Percentiles rank a stretch among this genome's conserved stretches.
Conservation (phyloP, 148 eudicot species). For the Linanthus parryae region DNA sequence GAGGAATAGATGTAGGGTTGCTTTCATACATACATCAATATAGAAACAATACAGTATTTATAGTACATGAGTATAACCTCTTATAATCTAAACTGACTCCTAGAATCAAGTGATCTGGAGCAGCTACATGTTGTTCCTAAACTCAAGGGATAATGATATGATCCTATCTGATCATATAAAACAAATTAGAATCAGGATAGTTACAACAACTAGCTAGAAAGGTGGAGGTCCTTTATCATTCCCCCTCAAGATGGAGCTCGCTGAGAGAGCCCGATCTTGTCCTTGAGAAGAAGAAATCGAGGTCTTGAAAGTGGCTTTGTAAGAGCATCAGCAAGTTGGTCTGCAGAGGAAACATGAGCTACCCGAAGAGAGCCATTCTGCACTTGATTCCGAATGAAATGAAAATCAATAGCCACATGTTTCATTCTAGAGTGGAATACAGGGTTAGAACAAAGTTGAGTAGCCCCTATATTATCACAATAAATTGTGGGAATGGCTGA, state of each 20-base stretch:
- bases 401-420: no score
- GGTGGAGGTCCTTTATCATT: neutral
- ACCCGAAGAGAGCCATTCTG: neutral
- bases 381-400: neutral
- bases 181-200: neutral
- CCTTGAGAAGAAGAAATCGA: neutral
- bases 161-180: no score
- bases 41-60: no score
- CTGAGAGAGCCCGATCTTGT: neutral
- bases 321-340: neutral
- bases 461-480: neutral
- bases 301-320: no score
- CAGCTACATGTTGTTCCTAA: no score
- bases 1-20: no score
- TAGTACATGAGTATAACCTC: no score
- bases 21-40: no score
- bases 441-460: neutral
- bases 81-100: neutral
- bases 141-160: no score
- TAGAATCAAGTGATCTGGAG: neutral
- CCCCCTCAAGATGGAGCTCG: neutral
- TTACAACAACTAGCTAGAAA: neutral
- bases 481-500: neutral
- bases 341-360: no score
- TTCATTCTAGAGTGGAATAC: no score